Conservation (phyloP, 306 rosid genomes). For the Herpetospermum pedunculosum region DNA sequence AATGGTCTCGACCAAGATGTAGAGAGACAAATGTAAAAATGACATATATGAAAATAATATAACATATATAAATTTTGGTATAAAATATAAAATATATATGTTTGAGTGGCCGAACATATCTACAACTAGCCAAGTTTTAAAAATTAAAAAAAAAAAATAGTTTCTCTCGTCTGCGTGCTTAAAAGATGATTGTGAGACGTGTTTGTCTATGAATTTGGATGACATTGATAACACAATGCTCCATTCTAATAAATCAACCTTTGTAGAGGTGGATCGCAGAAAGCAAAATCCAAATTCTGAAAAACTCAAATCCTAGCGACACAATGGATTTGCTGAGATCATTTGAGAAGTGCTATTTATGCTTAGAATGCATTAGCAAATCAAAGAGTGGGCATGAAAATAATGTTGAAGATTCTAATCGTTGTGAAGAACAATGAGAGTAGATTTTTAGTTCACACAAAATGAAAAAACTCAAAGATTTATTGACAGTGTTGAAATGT, state of each 20-base stretch:
- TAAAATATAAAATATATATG: no score
- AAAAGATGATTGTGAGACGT: not conserved
- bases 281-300: not conserved
- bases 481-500: not conserved
- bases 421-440: not conserved
- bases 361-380: not conserved
- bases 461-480: not conserved
- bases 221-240: not conserved
- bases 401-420: not conserved
- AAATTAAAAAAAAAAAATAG: no score
- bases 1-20: no score
- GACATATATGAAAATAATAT: no score
- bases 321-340: not conserved
- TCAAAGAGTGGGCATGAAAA: not conserved
- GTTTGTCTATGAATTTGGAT: not conserved
- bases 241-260: not conserved
- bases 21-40: no score
- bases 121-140: no score
- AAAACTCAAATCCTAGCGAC: not conserved
- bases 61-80: no score
- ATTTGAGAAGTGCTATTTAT: not conserved
- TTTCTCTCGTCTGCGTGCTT: not conserved
- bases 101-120: no score
- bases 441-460: not conserved
- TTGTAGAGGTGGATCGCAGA: not conserved